phyloP scores from a whole-genome alignment of 2,329 filamentous ascomycete species.

The Lachnellula cervina region DNA sequence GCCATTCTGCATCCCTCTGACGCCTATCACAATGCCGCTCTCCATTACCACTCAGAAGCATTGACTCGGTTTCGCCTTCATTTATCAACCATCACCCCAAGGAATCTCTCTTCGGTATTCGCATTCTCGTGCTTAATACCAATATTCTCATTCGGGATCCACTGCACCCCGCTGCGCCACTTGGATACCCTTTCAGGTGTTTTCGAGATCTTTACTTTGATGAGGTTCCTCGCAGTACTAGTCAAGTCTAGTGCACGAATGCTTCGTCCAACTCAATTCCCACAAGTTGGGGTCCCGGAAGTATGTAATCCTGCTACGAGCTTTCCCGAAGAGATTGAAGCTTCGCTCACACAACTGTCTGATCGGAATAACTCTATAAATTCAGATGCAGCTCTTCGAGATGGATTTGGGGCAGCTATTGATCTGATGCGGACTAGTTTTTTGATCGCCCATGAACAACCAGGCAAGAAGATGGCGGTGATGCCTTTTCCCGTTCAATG shows the following conservation, averaged over 20 bases:
- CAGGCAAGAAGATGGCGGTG: not conserved
- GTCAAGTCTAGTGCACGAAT: not conserved
- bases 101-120: constrained; percentile 11
- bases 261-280: not conserved
- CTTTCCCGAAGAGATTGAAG: not conserved
- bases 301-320: not conserved
- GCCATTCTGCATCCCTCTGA: constrained; percentile 2
- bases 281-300: not conserved
- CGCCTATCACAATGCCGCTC: constrained; percentile 3
- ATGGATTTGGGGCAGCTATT: not conserved
- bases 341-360: not conserved
- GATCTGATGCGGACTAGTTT: constrained; percentile 1
- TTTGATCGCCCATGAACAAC: constrained; percentile 1
- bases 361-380: not conserved
- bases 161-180: not conserved
- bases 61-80: constrained; percentile 2
- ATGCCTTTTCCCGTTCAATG: constrained; percentile 7
- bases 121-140: constrained; percentile 9
- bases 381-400: not conserved
- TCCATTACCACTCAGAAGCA: constrained; percentile 8
- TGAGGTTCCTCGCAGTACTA: constrained; percentile 1
- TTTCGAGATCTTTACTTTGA: constrained; percentile 6
- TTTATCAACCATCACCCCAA: not conserved
- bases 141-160: constrained; percentile 6
- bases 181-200: not conserved